A percentile compares a stretch with the other conserved stretches of the same genome.
Conservation (phyloP, 345 rosid species). For the Melaleuca alternifolia region DNA sequence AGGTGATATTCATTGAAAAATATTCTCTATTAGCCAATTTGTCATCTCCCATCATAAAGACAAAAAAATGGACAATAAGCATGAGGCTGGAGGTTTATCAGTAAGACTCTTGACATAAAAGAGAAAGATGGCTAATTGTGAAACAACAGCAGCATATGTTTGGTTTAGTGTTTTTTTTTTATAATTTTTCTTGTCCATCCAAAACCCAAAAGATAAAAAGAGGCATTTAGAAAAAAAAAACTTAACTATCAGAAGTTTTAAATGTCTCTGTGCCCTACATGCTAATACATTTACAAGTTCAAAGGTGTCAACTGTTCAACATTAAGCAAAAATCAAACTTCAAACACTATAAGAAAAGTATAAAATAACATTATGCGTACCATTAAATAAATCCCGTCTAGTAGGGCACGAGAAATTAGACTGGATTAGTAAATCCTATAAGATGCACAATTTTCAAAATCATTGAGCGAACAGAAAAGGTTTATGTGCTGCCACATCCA, state of each 20-base stretch:
- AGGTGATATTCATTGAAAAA: neutral
- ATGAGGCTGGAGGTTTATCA: neutral
- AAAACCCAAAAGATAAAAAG: neutral
- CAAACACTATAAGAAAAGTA: neutral
- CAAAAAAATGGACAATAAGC: neutral
- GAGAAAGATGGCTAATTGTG: neutral
- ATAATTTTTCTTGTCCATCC: neutral
- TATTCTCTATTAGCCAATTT: neutral
- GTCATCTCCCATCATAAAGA: neutral
- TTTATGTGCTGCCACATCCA: neutral
- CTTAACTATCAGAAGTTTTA: neutral
- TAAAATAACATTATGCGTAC: neutral
- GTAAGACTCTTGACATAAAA: neutral
- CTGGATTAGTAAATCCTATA: neutral
- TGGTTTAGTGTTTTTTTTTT: neutral
- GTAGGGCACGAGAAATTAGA: neutral
- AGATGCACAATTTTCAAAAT: neutral
- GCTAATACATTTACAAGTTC: neutral
- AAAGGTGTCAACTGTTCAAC: neutral
- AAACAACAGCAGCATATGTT: neutral
- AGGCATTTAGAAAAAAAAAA: neutral
- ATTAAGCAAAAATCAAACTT: neutral
- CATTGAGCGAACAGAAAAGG: neutral
- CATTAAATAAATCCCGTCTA: neutral
- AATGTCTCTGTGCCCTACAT: neutral